Evolutionary conservation across 768 basidiomycete species (phyloP).

Genomic region (Mycena venus): DNA sequence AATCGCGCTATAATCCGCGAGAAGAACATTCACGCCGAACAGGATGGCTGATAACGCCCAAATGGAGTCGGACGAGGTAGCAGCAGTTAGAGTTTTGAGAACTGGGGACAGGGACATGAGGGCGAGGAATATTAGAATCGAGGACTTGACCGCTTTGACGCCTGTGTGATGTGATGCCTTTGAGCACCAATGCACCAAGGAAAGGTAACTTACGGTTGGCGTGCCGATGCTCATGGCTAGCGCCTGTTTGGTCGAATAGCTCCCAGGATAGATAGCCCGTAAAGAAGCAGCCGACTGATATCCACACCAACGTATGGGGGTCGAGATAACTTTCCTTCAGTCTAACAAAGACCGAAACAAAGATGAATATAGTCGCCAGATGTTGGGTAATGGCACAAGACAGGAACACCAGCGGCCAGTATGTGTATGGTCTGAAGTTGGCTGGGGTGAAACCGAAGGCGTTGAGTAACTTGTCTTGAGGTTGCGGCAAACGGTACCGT

Average conservation of each 20-base stretch:
- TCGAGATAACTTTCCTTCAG: constrained; percentile 76
- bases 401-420: constrained; percentile 77
- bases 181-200: constrained; percentile 9
- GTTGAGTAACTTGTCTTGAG: constrained; percentile 19
- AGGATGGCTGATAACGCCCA: constrained; percentile 94
- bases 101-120: constrained; percentile 94
- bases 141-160: constrained; percentile 82
- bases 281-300: constrained; percentile 71
- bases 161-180: constrained; percentile 55
- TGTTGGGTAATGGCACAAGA: constrained; percentile 89
- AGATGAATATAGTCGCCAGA: constrained; percentile 82
- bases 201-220: constrained; percentile 48
- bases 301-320: constrained; percentile 76
- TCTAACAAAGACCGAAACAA: constrained; percentile 83
- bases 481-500: constrained; percentile 62
- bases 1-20: constrained; percentile 84
- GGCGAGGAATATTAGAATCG: constrained; percentile 88
- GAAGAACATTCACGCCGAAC: constrained; percentile 83
- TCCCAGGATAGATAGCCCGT: constrained; percentile 76
- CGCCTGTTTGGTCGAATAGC: constrained; percentile 55
- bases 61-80: constrained; percentile 96
- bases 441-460: constrained; percentile 55
- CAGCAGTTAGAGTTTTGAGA: constrained; percentile 90
- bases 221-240: constrained; percentile 37
- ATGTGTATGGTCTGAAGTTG: constrained; percentile 85